Percentiles rank a stretch among this genome's conserved stretches.
These are phyloP conservation scores for Monilinia fructigena DNA, from an alignment of 2,329 filamentous ascomycete species.

Conservation along the genomic window DNA sequence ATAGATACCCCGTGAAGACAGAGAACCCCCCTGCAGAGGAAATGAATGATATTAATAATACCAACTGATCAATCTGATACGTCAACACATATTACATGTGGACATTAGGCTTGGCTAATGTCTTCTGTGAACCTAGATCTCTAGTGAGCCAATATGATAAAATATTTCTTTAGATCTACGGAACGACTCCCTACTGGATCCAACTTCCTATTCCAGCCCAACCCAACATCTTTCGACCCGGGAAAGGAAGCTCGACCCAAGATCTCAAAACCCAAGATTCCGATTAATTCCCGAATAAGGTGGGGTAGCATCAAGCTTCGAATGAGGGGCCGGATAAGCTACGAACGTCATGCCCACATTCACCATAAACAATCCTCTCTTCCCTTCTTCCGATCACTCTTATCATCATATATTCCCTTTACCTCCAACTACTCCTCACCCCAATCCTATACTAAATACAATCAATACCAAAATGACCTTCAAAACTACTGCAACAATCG, in stretches of 20 bases:
- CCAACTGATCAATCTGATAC: slow-evolving; percentile 1
- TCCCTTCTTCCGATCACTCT: background rate
- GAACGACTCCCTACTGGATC: background rate
- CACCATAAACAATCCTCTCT: background rate
- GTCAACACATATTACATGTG: background rate
- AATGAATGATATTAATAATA: slow-evolving; percentile 9
- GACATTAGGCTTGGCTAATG: background rate
- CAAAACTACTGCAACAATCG: slow-evolving; percentile 84
- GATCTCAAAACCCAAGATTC: background rate
- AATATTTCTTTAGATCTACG: background rate
- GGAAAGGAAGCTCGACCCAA: background rate
- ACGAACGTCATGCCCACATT: slow-evolving; percentile 30
- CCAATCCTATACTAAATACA: background rate
- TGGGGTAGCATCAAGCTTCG: slow-evolving; percentile 19
- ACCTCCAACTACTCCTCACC: background rate
- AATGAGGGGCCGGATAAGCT: slow-evolving; percentile 33
- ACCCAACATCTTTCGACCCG: background rate
- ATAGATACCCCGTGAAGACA: slow-evolving; percentile 16
- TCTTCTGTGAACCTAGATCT: background rate
- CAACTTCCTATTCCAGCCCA: slow-evolving; percentile 15
- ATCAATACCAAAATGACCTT: slow-evolving; percentile 64
- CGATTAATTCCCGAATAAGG: slow-evolving; percentile 22
- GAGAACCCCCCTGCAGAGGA: background rate
- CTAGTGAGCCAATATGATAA: background rate
- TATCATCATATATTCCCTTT: background rate